Base-by-base conservation (phyloP, 2,329 filamentous ascomycete genomes). In the Apiospora pterosperma region DNA sequence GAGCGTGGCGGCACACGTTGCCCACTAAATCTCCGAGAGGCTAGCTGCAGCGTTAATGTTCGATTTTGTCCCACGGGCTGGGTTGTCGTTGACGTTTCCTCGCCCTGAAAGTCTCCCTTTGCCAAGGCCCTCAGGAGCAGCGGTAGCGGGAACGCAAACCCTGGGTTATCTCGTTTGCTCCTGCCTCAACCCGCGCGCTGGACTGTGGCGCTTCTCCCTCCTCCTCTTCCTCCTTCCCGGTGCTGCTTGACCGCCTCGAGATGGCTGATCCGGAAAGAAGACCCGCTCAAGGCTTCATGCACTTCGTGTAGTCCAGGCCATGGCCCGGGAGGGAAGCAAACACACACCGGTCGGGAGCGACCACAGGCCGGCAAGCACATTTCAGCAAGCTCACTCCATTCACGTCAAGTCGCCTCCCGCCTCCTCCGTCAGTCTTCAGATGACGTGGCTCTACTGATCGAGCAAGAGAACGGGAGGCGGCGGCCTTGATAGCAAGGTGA, bases 21-120 rank as follows among this genome's bases (percentile, higher is more conserved):
- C 36, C 59, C 36, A 61, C 19, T 28, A 62, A 62, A 62, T 62
- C 60, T 62, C 60, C 60, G 60, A 62, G 60, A 62, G 60, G 60
- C 60, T 62, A 62, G 60, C 25, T 62, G 60, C 60, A 44, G 39
- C 34, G 6, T 36, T 34, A 8, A 31, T 44, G 38, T 34, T 62
- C 60, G 60, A 62, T 62, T 62, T 25, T 41, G 60, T 62, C 38
- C 39, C 28, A 62, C 60, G 3, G 41, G n/a, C n/a, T 55, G 25
- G 28, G 28, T 31, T 55, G 48, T 48, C 23, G 42, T 55, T 10
- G 48, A 2, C 21, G 48, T 28, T 55, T 16, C 48, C 38, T 41
- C n/a, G 38, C 16, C 38, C 38, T 41, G 16, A 19, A 39, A 39
- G 38, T 5, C 14, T 19, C 19, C 25, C 25, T 31, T 31, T 14